Conservation (phyloP, 495 filamentous ascomycete species). For the Terfezia claveryi region DNA sequence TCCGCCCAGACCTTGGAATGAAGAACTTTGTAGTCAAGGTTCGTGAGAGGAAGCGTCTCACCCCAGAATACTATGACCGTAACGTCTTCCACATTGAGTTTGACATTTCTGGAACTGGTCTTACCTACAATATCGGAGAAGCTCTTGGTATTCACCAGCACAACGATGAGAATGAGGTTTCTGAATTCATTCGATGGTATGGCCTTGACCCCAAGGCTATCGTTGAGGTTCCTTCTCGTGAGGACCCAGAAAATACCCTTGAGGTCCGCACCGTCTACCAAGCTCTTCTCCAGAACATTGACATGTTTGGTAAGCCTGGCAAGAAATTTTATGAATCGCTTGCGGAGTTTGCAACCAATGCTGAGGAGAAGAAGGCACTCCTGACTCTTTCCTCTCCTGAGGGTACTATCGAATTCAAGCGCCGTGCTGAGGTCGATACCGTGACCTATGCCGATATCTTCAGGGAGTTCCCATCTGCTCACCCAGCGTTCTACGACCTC, state of each 20-base stretch:
- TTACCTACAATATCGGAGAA: constrained; percentile 92
- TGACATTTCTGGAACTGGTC: constrained; percentile 68
- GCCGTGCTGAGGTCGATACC: constrained; percentile 78
- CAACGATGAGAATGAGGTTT: constrained; percentile 59
- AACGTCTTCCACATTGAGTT: constrained; percentile 99
- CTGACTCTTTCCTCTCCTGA: constrained; percentile 57
- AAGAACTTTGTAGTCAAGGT: constrained; percentile 78
- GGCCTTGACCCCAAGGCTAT: constrained; percentile 60
- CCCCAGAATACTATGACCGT: constrained; percentile 71
- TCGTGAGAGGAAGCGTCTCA: constrained; percentile 85
- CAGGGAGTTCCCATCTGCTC: constrained; percentile 69
- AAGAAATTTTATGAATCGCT: constrained; percentile 94
- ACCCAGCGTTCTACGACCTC: constrained; percentile 75
- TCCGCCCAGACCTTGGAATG: constrained; percentile 65
- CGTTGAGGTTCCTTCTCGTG: constrained; percentile 75
- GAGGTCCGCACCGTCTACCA: constrained; percentile 91
- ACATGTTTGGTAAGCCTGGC: constrained; percentile 88
- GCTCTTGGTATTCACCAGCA: constrained; percentile 93
- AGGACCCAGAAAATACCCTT: constrained; percentile 41
- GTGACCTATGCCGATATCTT: constrained; percentile 81
- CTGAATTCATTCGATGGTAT: constrained; percentile 74
- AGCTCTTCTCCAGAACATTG: constrained; percentile 75
- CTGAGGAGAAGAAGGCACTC: constrained; percentile 60
- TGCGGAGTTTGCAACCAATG: constrained; percentile 63
- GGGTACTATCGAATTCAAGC: constrained; percentile 84